Base-by-base conservation (phyloP, 345 rosid species). In the Euphorbia pulcherrima region DNA sequence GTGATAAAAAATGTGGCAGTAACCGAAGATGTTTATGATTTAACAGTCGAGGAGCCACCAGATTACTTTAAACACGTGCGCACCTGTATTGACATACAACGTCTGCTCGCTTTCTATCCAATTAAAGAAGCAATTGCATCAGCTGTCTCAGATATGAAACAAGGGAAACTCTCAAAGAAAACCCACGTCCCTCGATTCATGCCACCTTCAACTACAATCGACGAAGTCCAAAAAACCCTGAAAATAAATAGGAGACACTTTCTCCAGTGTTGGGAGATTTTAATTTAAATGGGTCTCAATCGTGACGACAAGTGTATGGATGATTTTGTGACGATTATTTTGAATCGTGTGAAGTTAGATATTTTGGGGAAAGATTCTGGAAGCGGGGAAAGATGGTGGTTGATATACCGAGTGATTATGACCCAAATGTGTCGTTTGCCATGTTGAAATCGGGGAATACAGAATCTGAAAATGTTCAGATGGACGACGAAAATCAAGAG, bases 221-320 rank as follows among this genome's bases (percentile, higher is more conserved):
- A 91, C 69, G 78, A 83, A 55, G 97, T 83, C 56, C 77, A 92
- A 48, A 87, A 82, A 77, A 71, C 53, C 66, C 75, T 91, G 84
- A 91, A 88, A 81, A 94, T 91, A 75, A 94, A 91, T 85, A 91
- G 76, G 82, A 94, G 83, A 51, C 99, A 94, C 76, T 84, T 94
- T 68, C 87, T 88, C 64, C 91, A 83, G 37, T 94, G 99, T 66
- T 94, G 99, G 99, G 99, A 94, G 83, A 74, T 91, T 68, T 75
- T 94, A 71, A 78, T 94, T 66, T 91, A 86, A 69, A 81, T 91
- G 6, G 89, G 84, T 1, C 89, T 91, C 29, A 79, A 80, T 64
- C 78, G 84, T 5, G 54, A 76, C 2, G 90, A 87, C 61, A 85
- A 86, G 69, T 73, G 77, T 72, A 75, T 88, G 80, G 94, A 88